Evolutionary conservation across 2,329 filamentous ascomycete genomes (phyloP), one percentile per base, ranked within the genome.

Genomic region (Monosporascus sp.): DNA sequence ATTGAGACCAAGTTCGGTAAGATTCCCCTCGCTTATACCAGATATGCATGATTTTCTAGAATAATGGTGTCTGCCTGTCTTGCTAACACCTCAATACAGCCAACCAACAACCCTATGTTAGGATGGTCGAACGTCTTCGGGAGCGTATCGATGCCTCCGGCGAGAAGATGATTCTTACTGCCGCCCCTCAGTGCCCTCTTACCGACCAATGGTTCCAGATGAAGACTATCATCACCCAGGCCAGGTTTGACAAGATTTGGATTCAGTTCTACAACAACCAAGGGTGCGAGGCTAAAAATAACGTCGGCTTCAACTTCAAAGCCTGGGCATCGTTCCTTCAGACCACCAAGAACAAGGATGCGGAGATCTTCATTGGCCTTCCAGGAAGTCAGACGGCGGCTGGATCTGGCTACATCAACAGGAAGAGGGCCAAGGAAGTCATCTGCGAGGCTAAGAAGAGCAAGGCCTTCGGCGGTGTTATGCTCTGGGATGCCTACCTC

Each of bases 241-340:
- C 69, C 40, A 37, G 55, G 24, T 65, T 65, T 31, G 72, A 75
- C 26, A 68, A 71, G 15, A 64, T 75, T 41, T 77, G 74, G 61
- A 63, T 79, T 49, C 76, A 78, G 65, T 79, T 78, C 64, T 78
- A 77, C 67, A 77, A 78, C 68, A 78, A 78, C 62, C 59, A 60
- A 0, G 57, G 48, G 20, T 77, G 74, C 59, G 69, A 73, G 45
- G 63, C 67, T 26, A 60, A 65, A 44, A 47, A 55, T 7, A 15
- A 46, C 17, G 55, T 61, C 11, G 57, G 58, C 35, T 74, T 76
- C 66, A 78, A 77, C 67, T 77, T 74, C 56, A 61, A 73, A 49
- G 61, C 63, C 15, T 79, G 76, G 76, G 70, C 65, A 48, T 40
- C 48, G 0, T 65, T 71, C 28, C 52, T 78, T 37, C 51, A 59